Conservation (phyloP, 495 filamentous ascomycete species). For the Neurospora sp. region DNA sequence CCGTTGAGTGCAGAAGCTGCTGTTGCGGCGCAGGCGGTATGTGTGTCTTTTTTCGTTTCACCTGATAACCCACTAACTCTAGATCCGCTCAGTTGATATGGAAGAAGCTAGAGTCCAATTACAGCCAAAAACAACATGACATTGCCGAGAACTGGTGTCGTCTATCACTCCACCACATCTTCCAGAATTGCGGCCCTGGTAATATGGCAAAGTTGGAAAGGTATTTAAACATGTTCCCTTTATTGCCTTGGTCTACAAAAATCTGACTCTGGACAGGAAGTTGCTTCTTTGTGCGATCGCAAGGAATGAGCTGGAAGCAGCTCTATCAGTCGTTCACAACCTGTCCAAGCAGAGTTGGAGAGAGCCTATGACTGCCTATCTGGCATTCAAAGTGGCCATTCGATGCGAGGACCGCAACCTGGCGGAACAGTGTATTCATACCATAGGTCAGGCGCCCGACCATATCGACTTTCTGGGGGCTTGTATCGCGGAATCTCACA, state of each 20-base stretch:
- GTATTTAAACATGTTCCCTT: constrained; percentile 9
- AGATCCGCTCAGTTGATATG: constrained; percentile 43
- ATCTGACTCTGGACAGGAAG: constrained; percentile 43
- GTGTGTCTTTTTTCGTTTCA: no score
- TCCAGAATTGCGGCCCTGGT: constrained; percentile 49
- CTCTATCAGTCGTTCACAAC: constrained; percentile 42
- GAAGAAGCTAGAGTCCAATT: constrained; percentile 57
- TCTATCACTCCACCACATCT: constrained; percentile 54
- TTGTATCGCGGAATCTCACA: constrained; percentile 66
- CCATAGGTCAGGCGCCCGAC: constrained; percentile 33
- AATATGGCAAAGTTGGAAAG: constrained; percentile 61
- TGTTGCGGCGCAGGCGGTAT: constrained; percentile 60
- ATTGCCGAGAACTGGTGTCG: constrained; percentile 60
- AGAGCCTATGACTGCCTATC: constrained; percentile 56
- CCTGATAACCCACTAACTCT: no score
- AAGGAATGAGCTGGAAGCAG: constrained; percentile 40
- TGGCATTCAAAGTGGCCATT: constrained; percentile 67
- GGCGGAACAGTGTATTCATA: constrained; percentile 47
- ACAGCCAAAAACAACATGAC: constrained; percentile 41
- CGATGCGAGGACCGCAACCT: constrained; percentile 44
- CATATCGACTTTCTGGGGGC: constrained; percentile 59
- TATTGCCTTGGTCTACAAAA: background rate
- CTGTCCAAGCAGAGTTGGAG: constrained; percentile 48
- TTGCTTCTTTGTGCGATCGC: constrained; percentile 55
- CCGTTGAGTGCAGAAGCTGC: constrained; percentile 46